These are phyloP conservation scores for Galerina sulciceps DNA, from an alignment of 768 basidiomycete species.

Conservation along the genomic window DNA sequence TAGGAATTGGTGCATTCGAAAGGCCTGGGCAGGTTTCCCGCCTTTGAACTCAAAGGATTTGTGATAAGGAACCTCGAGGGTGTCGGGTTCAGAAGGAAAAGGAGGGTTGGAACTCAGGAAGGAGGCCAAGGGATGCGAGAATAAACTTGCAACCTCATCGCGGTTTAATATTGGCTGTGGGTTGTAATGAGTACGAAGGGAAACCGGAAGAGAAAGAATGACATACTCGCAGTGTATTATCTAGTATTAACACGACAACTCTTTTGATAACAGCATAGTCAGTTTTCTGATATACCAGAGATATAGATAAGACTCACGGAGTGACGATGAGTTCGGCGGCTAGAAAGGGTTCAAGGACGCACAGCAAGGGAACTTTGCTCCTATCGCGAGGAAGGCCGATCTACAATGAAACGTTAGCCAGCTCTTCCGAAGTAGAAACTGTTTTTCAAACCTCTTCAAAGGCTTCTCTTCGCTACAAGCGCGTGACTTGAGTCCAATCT, in stretches of 20 bases:
- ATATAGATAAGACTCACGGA: conserved; percentile 61
- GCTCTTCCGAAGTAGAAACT: neutral
- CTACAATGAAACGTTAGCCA: conserved; percentile 39
- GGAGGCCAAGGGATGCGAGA: conserved; percentile 81
- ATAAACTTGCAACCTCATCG: conserved; percentile 78
- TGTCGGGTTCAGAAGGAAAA: conserved; percentile 56
- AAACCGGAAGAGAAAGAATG: neutral
- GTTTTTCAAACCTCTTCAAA: conserved; percentile 75
- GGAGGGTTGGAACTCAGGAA: conserved; percentile 70
- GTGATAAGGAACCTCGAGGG: conserved; percentile 66
- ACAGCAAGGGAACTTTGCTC: conserved; percentile 73
- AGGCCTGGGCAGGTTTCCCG: conserved; percentile 40
- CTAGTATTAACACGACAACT: conserved; percentile 84
- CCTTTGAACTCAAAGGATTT: conserved; percentile 59
- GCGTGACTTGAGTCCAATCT: neutral
- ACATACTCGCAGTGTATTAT: conserved; percentile 71
- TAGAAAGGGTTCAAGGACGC: conserved; percentile 79
- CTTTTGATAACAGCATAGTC: conserved; percentile 39
- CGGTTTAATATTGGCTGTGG: conserved; percentile 77
- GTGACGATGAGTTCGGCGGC: conserved; percentile 78
- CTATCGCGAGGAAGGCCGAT: conserved; percentile 81
- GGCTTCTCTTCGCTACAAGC: conserved; percentile 76
- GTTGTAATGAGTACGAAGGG: neutral
- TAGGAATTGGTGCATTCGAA: conserved; percentile 78
- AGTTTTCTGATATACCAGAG: neutral